These are phyloP conservation scores for Glycine latifolia DNA, from an alignment of 306 rosid genomes.

Conservation along the genomic window DNA sequence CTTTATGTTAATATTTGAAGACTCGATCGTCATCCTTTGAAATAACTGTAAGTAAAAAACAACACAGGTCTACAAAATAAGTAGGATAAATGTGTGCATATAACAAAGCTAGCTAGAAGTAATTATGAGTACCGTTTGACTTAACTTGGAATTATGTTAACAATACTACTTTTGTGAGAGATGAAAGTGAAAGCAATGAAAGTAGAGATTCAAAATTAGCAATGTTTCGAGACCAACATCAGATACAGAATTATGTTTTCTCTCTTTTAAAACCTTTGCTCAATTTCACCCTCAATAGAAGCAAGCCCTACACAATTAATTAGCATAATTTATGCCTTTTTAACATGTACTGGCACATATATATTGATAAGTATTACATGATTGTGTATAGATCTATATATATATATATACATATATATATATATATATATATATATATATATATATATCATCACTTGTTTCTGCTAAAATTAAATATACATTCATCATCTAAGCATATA, in stretches of 20 bases:
- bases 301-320: background rate
- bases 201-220: background rate
- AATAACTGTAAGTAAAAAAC: too few relatives aligned
- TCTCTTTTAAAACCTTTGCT: background rate
- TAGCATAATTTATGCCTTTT: background rate
- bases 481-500: background rate
- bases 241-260: background rate
- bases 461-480: background rate
- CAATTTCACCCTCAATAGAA: background rate
- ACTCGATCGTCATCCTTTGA: too few relatives aligned
- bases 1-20: slow-evolving; percentile 1
- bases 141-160: background rate
- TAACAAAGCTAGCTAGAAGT: background rate
- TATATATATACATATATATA: too few relatives aligned
- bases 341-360: background rate
- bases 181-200: background rate
- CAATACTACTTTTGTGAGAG: background rate
- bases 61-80: too few relatives aligned
- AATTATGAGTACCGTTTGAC: too few relatives aligned
- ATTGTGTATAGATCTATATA: slow-evolving; percentile 6
- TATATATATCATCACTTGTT: background rate
- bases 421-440: too few relatives aligned
- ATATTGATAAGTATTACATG: background rate
- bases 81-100: background rate
- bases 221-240: background rate